Conservation (phyloP, 805 yeast genomes). For the Cyberlindnera samutprakarnensis region DNA sequence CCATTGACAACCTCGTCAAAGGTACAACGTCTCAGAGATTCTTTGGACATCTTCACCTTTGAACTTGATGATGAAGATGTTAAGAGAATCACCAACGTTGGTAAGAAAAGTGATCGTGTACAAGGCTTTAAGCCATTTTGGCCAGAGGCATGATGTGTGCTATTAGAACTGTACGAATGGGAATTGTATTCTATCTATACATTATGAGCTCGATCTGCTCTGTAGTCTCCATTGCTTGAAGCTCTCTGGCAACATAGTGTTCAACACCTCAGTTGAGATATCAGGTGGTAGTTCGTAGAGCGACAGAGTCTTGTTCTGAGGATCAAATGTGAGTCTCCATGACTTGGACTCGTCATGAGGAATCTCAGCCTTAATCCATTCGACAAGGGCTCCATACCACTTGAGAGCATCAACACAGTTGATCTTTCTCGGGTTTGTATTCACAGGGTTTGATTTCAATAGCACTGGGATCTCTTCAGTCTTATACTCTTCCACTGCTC, state of each 20-base stretch:
- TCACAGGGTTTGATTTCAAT: conserved; percentile 43
- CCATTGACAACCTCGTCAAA: conserved; percentile 64
- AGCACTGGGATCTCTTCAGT: conserved; percentile 75
- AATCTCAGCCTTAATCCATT: conserved; percentile 59
- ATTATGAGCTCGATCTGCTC: too few species aligned
- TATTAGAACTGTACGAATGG: too few species aligned
- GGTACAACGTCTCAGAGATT: conserved; percentile 42
- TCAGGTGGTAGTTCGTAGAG: conserved; percentile 38
- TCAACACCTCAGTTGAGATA: conserved; percentile 28
- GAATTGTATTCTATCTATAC: too few species aligned
- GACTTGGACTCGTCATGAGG: conserved; percentile 48
- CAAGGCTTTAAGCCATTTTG: too few species aligned
- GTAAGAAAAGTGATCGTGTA: conserved; percentile 26
- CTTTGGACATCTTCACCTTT: conserved; percentile 47
- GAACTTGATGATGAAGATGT: conserved; percentile 42
- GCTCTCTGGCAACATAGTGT: conserved; percentile 38
- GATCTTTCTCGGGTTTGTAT: conserved; percentile 38
- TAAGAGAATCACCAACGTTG: conserved; percentile 29
- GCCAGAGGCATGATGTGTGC: too few species aligned
- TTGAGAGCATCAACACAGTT: conserved; percentile 73
- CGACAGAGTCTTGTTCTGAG: conserved; percentile 44
- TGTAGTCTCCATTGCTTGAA: conserved; percentile 47
- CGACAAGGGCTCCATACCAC: conserved; percentile 80
- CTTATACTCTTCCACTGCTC: conserved; percentile 63
- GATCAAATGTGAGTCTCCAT: conserved; percentile 50